These are phyloP conservation scores for Tulasnella sp. DNA, from an alignment of 768 basidiomycete species.

Conservation along the genomic window DNA sequence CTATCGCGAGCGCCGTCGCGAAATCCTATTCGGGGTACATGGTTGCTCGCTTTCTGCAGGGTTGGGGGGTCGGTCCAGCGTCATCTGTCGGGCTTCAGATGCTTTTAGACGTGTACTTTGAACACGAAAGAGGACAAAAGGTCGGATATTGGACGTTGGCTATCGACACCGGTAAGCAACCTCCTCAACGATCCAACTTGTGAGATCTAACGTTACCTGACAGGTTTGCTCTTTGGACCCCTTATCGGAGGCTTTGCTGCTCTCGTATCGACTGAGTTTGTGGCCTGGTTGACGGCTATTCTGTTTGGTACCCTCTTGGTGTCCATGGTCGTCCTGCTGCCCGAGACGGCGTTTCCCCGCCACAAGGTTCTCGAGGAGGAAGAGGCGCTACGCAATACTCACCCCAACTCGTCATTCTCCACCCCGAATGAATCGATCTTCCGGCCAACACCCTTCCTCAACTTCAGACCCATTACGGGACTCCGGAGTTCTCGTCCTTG, in stretches of 20 bases:
- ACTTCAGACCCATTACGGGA: conserved; percentile 4
- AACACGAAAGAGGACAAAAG: conserved; percentile 18
- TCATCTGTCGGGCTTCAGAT: conserved; percentile 19
- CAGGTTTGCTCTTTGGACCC: conserved; percentile 18
- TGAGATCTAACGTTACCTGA: too few relatives aligned
- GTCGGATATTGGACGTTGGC: conserved; percentile 18
- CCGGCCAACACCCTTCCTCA: conserved; percentile 15
- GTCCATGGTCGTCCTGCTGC: conserved; percentile 12
- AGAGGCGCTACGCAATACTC: neutral
- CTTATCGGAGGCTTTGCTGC: conserved; percentile 18
- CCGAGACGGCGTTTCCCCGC: conserved; percentile 15
- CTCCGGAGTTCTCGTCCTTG: conserved; percentile 5
- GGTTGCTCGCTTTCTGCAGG: conserved; percentile 18
- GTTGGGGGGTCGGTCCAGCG: conserved; percentile 19
- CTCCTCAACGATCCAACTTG: neutral
- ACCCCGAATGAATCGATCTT: too few relatives aligned
- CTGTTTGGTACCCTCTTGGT: conserved; percentile 16
- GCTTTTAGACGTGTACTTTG: conserved; percentile 16
- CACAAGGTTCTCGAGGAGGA: neutral
- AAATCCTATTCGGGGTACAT: conserved; percentile 18
- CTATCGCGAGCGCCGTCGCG: conserved; percentile 14
- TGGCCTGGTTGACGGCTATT: conserved; percentile 18
- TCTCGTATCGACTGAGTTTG: conserved; percentile 16
- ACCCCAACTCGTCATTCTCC: too few relatives aligned
- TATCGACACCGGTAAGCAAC: conserved; percentile 17